Evolutionary conservation across 2,329 filamentous ascomycete genomes (phyloP).

Genomic region (Colletotrichum sansevieriae): DNA sequence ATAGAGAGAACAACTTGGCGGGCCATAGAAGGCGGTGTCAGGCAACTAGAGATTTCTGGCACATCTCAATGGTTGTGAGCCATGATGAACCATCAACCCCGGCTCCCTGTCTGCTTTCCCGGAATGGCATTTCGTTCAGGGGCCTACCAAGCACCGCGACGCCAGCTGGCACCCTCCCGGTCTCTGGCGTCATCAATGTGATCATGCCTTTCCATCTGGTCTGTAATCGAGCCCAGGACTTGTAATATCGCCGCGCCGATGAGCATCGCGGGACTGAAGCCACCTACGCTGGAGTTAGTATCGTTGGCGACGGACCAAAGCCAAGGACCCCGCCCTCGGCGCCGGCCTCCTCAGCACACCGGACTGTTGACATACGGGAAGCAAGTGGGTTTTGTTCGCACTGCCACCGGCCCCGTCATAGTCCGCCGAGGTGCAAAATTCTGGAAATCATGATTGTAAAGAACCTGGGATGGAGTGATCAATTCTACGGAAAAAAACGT

Average conservation of each 20-base stretch:
- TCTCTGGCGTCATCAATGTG: slow-evolving; percentile 34
- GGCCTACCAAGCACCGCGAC: slow-evolving; percentile 22
- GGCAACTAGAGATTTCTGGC: slow-evolving; percentile 7
- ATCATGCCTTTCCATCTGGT: slow-evolving; percentile 28
- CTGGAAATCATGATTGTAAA: slow-evolving; percentile 10
- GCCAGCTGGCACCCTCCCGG: slow-evolving; percentile 22
- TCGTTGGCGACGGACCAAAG: slow-evolving; percentile 10
- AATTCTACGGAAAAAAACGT: slow-evolving; percentile 2
- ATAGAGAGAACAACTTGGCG: not conserved
- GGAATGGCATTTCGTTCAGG: slow-evolving; percentile 24
- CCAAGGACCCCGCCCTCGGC: slow-evolving; percentile 30
- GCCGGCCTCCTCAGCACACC: slow-evolving; percentile 30
- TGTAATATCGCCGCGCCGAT: slow-evolving; percentile 4
- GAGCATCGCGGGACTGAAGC: slow-evolving; percentile 10
- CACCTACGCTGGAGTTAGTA: not conserved
- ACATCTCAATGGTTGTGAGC: slow-evolving; percentile 11
- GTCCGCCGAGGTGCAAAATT: slow-evolving; percentile 26
- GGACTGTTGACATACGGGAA: slow-evolving; percentile 22
- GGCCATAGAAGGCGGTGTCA: not conserved
- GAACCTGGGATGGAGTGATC: slow-evolving; percentile 6
- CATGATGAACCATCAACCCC: slow-evolving; percentile 39
- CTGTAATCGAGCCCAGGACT: slow-evolving; percentile 20
- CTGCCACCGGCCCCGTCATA: slow-evolving; percentile 25
- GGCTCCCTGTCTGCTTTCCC: slow-evolving; percentile 29
- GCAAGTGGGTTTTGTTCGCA: slow-evolving; percentile 15